phyloP scores from a whole-genome alignment of 495 filamentous ascomycete genomes.

The Penicillium alfredii region DNA sequence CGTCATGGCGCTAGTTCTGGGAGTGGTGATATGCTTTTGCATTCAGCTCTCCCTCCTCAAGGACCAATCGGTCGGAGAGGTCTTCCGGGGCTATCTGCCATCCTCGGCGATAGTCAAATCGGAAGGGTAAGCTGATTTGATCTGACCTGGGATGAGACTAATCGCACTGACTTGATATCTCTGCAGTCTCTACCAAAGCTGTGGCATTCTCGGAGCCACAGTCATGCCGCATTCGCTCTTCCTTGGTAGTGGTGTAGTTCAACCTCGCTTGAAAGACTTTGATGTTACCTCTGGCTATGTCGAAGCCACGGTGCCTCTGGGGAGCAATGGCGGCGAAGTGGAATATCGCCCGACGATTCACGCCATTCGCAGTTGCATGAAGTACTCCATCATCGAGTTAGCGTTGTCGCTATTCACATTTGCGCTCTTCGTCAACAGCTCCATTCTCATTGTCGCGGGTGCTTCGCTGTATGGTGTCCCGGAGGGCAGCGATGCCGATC shows the following conservation, averaged over 20 bases:
- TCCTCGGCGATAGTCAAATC: constrained; percentile 67
- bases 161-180: constrained; percentile 14
- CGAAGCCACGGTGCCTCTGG: constrained; percentile 32
- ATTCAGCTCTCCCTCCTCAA: constrained; percentile 78
- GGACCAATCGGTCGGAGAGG: constrained; percentile 61
- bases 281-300: constrained; percentile 58
- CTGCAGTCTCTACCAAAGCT: constrained; percentile 74
- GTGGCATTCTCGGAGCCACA: constrained; percentile 87
- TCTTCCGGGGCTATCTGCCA: constrained; percentile 80
- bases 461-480: constrained; percentile 60
- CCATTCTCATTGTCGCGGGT: constrained; percentile 85
- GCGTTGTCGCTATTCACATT: constrained; percentile 79
- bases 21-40: constrained; percentile 86
- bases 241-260: constrained; percentile 82
- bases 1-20: constrained; percentile 71
- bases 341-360: constrained; percentile 71
- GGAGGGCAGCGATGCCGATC: constrained; percentile 57
- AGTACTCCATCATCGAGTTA: constrained; percentile 73
- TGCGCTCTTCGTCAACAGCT: constrained; percentile 87
- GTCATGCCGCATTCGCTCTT: constrained; percentile 94
- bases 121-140: constrained; percentile 43
- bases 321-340: constrained; percentile 42
- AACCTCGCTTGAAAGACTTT: constrained; percentile 73
- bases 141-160: background rate
- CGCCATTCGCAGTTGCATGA: constrained; percentile 73